phyloP scores from a whole-genome alignment of 2,329 filamentous ascomycete genomes.

The Chaetomiaceae sp. region DNA sequence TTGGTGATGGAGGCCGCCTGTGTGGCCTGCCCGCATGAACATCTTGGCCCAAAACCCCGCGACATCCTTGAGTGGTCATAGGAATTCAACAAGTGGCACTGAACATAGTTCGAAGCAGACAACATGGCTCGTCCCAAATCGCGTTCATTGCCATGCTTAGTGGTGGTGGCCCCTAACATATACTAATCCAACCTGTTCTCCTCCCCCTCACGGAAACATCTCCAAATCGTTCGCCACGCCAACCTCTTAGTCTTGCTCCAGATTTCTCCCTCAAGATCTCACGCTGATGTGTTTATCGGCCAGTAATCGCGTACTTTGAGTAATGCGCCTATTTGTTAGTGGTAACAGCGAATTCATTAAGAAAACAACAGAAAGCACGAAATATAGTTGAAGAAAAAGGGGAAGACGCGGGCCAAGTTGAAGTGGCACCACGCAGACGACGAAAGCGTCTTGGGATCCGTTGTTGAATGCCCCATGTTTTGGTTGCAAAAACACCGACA shows the following conservation, averaged over 20 bases:
- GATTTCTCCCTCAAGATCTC: no score
- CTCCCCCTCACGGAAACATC: no score
- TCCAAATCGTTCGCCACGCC: background rate
- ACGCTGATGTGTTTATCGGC: background rate
- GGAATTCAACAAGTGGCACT: background rate
- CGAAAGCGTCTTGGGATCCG: slow-evolving; percentile 61
- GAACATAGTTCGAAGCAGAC: background rate
- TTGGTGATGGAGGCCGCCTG: background rate
- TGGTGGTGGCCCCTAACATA: no score
- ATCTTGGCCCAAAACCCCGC: background rate
- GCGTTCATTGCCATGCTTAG: background rate
- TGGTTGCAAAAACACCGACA: slow-evolving; percentile 81
- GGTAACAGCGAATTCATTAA: slow-evolving; percentile 10
- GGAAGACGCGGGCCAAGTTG: slow-evolving; percentile 56
- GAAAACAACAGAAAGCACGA: slow-evolving; percentile 25
- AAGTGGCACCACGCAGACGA: slow-evolving; percentile 57
- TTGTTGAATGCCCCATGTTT: slow-evolving; percentile 77
- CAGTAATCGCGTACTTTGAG: background rate
- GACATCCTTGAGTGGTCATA: background rate
- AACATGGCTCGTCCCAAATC: background rate
- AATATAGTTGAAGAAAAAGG: slow-evolving; percentile 32
- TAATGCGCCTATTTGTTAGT: slow-evolving; percentile 6
- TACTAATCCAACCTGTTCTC: no score
- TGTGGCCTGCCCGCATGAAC: background rate
- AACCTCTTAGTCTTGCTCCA: background rate